Evolutionary conservation across 305 asterid genomes (phyloP).

Genomic region (Fraxinus albicans): DNA sequence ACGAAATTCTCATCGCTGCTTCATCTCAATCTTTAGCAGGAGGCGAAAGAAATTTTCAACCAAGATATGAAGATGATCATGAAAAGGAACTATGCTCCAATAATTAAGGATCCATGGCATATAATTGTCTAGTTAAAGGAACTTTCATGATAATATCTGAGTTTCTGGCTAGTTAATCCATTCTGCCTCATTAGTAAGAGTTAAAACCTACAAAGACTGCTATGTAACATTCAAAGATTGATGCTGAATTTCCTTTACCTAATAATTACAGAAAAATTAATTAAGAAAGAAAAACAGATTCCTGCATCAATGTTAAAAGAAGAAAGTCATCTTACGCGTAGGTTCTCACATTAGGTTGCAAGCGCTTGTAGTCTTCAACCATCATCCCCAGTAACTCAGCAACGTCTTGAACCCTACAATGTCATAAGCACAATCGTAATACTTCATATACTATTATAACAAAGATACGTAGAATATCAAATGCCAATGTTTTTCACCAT

Average conservation of each 20-base stretch:
- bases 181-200: slow-evolving; percentile 14
- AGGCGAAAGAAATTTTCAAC: slow-evolving; percentile 6
- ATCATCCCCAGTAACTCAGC: slow-evolving; percentile 98
- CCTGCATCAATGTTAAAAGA: slow-evolving; percentile 31
- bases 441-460: slow-evolving; percentile 24
- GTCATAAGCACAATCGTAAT: slow-evolving; percentile 25
- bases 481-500: background rate
- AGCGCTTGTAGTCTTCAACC: slow-evolving; percentile 90
- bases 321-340: slow-evolving; percentile 74
- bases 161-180: background rate
- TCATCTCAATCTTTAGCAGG: slow-evolving; percentile 15
- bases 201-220: slow-evolving; percentile 1
- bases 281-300: slow-evolving; percentile 27
- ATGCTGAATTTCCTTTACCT: slow-evolving; percentile 12
- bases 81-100: slow-evolving; percentile 4
- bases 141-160: slow-evolving; percentile 4
- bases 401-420: slow-evolving; percentile 93
- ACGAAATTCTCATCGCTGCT: slow-evolving; percentile 10
- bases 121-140: slow-evolving; percentile 13
- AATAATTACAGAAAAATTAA: slow-evolving; percentile 14
- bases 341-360: slow-evolving; percentile 98
- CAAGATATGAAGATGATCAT: background rate
- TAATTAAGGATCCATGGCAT: background rate
- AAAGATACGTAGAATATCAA: slow-evolving; percentile 20
- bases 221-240: slow-evolving; percentile 10